Base-by-base conservation (phyloP, 768 basidiomycete genomes). In the Tulasnella sp. region DNA sequence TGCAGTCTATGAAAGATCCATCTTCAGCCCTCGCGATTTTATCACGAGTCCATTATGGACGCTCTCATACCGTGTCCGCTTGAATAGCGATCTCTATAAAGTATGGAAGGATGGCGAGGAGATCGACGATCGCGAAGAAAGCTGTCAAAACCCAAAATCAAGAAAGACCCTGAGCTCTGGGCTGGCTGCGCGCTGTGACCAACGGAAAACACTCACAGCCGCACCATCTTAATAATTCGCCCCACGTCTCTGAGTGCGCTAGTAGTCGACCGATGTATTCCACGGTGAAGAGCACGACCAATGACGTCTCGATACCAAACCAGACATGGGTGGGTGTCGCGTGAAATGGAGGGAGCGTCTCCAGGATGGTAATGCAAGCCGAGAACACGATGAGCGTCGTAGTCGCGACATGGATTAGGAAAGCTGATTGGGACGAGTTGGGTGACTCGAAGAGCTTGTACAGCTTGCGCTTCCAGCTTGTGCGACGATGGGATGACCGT, bases 231-330 rank as follows among this genome's bases (percentile, higher is more conserved):
- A 79, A 71, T 32, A 87, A 72, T 13, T 76, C 74, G 30, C 72
- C 72, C 86, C 80, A 84, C 0, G 80, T 78, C 81, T 91, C 84
- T 80, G 88, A n/a, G 64, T 74, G 73, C 1, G 88, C 88, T 1
- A 87, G 58, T 67, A 80, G 80, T 34, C 88, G 74, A 11, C 80
- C 80, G 26, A 84, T 69, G 68, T 88, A 94, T 71, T 96, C 92
- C 60, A 90, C 76, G 0, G 92, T 93, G 70, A 94, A 95, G 2
- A 93, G 69, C 50, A 84, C 81, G 24, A 94, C 91, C 9, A 94
- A 71, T 53, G 78, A 83, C 17, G 90, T 91, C 73, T 94, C 92
- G 21, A 91, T 68, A 1, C 92, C 92, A 63, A 95, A 95, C 82
- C 92, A 90, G 5, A 85, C 74, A 38, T 82, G 75, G 13, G 78